phyloP scores from a whole-genome alignment of 2,329 filamentous ascomycete species.

The Colletotrichum caudatum region DNA sequence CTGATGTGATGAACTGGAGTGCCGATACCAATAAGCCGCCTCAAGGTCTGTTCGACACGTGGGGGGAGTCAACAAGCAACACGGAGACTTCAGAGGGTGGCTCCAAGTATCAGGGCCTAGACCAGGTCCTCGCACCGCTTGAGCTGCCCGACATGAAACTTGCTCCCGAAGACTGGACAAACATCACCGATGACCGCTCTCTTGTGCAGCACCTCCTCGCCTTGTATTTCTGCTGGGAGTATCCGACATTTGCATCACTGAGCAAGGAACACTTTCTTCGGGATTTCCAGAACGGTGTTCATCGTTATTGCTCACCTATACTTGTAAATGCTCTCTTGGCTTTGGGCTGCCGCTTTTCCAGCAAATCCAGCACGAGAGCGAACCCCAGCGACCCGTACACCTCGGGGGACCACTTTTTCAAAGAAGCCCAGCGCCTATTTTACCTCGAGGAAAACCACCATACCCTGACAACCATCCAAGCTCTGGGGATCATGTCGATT shows the following conservation, averaged over 20 bases:
- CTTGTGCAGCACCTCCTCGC: slow-evolving; percentile 74
- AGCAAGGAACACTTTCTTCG: slow-evolving; percentile 78
- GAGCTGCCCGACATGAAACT: slow-evolving; percentile 58
- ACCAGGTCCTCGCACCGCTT: slow-evolving; percentile 62
- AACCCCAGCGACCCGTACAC: slow-evolving; percentile 71
- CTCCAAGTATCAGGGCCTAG: slow-evolving; percentile 50
- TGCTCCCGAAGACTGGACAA: slow-evolving; percentile 67
- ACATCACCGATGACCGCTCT: slow-evolving; percentile 66
- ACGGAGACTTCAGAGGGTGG: slow-evolving; percentile 44
- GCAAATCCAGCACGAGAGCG: slow-evolving; percentile 71
- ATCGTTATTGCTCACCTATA: slow-evolving; percentile 75
- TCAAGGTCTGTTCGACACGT: slow-evolving; percentile 61
- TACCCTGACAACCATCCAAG: slow-evolving; percentile 77
- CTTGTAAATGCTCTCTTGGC: slow-evolving; percentile 75
- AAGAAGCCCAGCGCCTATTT: slow-evolving; percentile 73
- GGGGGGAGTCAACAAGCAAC: slow-evolving; percentile 59
- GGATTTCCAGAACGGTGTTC: slow-evolving; percentile 71
- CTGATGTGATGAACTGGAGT: slow-evolving; percentile 61
- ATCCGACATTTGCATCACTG: slow-evolving; percentile 79
- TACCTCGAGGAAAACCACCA: slow-evolving; percentile 69
- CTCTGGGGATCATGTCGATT: slow-evolving; percentile 80
- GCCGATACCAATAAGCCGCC: slow-evolving; percentile 54
- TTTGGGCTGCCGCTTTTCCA: slow-evolving; percentile 76
- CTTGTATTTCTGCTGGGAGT: slow-evolving; percentile 81
- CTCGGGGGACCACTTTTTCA: slow-evolving; percentile 80